These are phyloP conservation scores for Acanthamoeba rhysodes DNA, from an alignment of 208 protist genomes.

Conservation along the genomic window DNA sequence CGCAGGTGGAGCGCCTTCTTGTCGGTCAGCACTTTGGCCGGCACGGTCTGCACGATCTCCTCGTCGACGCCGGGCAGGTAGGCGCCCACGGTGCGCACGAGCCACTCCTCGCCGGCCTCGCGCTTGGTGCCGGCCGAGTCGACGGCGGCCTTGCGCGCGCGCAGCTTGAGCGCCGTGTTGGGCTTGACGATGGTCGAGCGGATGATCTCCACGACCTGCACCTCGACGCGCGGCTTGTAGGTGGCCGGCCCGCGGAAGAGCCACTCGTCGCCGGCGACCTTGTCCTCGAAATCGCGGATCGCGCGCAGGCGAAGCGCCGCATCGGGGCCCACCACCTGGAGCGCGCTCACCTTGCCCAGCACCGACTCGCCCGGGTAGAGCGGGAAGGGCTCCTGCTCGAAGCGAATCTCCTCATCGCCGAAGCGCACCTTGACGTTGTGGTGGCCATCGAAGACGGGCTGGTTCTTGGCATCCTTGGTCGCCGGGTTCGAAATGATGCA, in stretches of 20 bases:
- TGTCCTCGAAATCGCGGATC: slow-evolving; percentile 87
- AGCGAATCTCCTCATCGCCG: slow-evolving; percentile 95
- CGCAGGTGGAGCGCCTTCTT: slow-evolving; percentile 93
- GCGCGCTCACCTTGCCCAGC: slow-evolving; percentile 79
- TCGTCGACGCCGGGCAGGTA: slow-evolving; percentile 94
- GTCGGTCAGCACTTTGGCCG: slow-evolving; percentile 89
- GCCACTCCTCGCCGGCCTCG: slow-evolving; percentile 93
- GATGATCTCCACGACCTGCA: slow-evolving; percentile 87
- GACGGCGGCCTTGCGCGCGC: slow-evolving; percentile 83
- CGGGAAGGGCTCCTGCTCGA: slow-evolving; percentile 91
- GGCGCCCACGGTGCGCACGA: slow-evolving; percentile 83
- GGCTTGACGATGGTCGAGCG: slow-evolving; percentile 86
- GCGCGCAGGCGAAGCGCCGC: slow-evolving; percentile 87
- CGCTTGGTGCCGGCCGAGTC: slow-evolving; percentile 84
- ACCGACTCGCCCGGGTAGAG: slow-evolving; percentile 91
- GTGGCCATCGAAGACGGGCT: slow-evolving; percentile 86
- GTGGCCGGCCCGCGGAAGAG: slow-evolving; percentile 90
- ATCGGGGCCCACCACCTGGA: slow-evolving; percentile 84
- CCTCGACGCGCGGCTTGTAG: slow-evolving; percentile 89
- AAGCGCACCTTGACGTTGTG: slow-evolving; percentile 93
- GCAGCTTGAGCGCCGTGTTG: slow-evolving; percentile 88
- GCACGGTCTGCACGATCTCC: slow-evolving; percentile 88
- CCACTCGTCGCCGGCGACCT: slow-evolving; percentile 91
- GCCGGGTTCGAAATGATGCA: slow-evolving; percentile 94
- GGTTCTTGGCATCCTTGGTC: slow-evolving; percentile 83